Evolutionary conservation across 768 basidiomycete genomes (phyloP).

Genomic region (Podaxis sp.): DNA sequence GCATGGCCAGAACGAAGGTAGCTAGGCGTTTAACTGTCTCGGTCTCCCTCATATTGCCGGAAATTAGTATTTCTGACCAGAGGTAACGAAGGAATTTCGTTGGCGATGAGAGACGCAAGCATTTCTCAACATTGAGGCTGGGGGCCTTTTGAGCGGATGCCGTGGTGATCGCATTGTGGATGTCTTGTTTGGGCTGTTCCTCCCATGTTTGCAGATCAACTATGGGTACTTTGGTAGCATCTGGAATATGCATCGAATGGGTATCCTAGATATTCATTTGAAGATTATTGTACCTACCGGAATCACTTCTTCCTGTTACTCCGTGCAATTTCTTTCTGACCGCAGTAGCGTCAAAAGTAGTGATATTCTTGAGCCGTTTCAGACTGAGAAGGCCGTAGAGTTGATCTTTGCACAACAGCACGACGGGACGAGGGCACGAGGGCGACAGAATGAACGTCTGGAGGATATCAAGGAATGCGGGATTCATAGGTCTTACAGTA

Average conservation of each 20-base stretch:
- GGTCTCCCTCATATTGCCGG: constrained; percentile 36
- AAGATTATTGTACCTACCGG: not conserved
- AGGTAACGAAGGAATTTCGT: constrained; percentile 62
- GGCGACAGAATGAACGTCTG: constrained; percentile 65
- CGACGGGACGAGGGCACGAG: constrained; percentile 65
- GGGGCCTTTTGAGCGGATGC: constrained; percentile 65
- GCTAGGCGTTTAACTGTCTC: constrained; percentile 66
- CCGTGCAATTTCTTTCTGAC: constrained; percentile 11
- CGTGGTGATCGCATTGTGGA: constrained; percentile 55
- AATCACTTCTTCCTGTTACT: constrained; percentile 4
- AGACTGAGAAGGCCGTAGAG: constrained; percentile 6
- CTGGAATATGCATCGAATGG: not conserved
- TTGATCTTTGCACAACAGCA: constrained; percentile 46
- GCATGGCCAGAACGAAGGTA: constrained; percentile 67
- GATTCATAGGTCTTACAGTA: constrained; percentile 43
- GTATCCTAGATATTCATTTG: not conserved
- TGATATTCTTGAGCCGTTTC: constrained; percentile 10
- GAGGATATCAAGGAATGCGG: constrained; percentile 60
- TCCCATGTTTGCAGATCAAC: constrained; percentile 37
- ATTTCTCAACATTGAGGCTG: constrained; percentile 63
- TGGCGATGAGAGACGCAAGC: constrained; percentile 57
- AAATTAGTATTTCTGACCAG: constrained; percentile 64
- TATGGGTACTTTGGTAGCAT: not conserved
- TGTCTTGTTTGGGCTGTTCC: constrained; percentile 54
- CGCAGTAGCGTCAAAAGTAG: constrained; percentile 9